A percentile compares a stretch with the other conserved stretches of the same genome.
These are phyloP conservation scores for Corchorus olitorius DNA, from an alignment of 345 rosid genomes.

Conservation along the genomic window DNA sequence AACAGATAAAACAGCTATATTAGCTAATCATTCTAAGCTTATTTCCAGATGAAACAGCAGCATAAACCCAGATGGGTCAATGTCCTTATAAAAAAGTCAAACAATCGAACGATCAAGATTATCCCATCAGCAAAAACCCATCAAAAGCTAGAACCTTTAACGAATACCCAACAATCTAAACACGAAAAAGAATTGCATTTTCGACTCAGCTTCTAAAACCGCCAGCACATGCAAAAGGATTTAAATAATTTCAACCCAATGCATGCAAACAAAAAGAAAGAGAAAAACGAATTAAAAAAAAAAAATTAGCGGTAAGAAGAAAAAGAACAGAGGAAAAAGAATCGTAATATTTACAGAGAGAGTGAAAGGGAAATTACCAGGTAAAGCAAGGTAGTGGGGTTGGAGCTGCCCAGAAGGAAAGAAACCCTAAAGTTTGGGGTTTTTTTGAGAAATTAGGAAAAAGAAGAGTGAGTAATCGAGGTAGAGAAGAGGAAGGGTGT, in stretches of 20 bases:
- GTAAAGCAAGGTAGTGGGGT: conserved; percentile 28
- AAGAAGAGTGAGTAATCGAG: conserved; percentile 17
- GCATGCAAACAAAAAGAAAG: not conserved
- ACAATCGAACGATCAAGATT: conserved; percentile 16
- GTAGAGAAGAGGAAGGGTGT: conserved; percentile 23
- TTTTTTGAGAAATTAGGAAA: conserved; percentile 32
- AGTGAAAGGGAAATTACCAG: conserved; percentile 17
- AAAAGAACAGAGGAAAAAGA: conserved; percentile 10
- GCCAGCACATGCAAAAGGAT: not conserved
- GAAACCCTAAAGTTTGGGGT: conserved; percentile 50
- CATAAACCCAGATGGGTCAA: no score
- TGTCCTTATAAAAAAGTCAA: conserved; percentile 16
- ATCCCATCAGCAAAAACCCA: conserved; percentile 21
- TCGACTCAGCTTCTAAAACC: not conserved
- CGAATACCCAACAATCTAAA: conserved; percentile 20
- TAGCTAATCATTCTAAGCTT: not conserved
- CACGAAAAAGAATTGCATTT: not conserved
- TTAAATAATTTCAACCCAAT: not conserved
- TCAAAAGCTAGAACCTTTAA: conserved; percentile 12
- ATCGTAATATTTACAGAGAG: not conserved
- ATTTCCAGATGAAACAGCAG: conserved; percentile 2
- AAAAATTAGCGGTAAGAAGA: not conserved
- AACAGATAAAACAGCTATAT: not conserved
- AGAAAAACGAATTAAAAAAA: not conserved
- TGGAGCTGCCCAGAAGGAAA: conserved; percentile 14